Base-by-base conservation (phyloP, 2,329 filamentous ascomycete species). In the Neopestalotiopsis clavispora region DNA sequence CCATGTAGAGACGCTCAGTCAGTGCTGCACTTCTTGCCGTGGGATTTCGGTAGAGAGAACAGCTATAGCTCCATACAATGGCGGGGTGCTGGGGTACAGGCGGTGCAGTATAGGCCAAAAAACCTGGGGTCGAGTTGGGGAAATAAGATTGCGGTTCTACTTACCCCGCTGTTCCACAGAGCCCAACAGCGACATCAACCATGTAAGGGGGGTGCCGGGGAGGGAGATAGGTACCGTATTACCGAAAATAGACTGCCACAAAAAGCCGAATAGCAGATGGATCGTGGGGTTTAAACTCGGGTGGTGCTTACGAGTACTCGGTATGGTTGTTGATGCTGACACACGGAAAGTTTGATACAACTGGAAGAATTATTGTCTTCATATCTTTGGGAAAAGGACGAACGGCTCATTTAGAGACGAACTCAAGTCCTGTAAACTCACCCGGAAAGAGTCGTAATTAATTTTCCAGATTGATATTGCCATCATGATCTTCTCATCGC, bases 401-500 rank as follows among this genome's bases (percentile, higher is more conserved):
- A 52, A 52, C 4, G 10, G 6, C 10, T 38, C 34, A 49, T 17
- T n/a, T 52, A n/a, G 9, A 12, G 3, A 7, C 45, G 57, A 59
- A 23, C 20, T 9, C 2, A 23, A 14, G 7, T 59, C 57, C 30
- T 38, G 34, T 52, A 52, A 52, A 23, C 4, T 17, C 9, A 6
- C 9, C n/a, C 20, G 45, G 32, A 63, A 9, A 12, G 20, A 12
- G 17, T 13, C 17, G 13, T 40, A 17, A 7, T 65, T 45, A 4
- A 6, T n/a, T 40, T 28, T 28, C 7, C 6, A 23, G 9, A 12
- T n/a, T 4, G 34, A 28, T 1, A 45, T 12, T 65, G 38, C 42
- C 40, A 65, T n/a, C 9, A 84, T 86, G 84, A 77, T 80, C 49
- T 78, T 82, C 78, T 76, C 73, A 4, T 85, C 84, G 6, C 81